phyloP scores from a whole-genome alignment of 1,139 yeast species.

The Candida tetrigidarum region DNA sequence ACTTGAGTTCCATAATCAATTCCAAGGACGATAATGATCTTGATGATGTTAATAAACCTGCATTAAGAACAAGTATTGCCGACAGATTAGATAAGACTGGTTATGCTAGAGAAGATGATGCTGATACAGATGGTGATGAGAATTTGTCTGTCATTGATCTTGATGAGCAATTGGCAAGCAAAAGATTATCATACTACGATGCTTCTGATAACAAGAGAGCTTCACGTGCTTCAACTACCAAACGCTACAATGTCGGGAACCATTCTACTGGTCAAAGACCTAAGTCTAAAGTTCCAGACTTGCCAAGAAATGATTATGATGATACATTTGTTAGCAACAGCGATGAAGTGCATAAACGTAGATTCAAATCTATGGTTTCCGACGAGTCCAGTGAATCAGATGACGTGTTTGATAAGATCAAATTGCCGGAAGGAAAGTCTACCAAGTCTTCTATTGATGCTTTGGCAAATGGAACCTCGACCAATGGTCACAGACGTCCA shows the following conservation, averaged over 20 bases:
- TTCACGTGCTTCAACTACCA: conserved; percentile 26
- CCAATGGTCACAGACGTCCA: conserved; percentile 11
- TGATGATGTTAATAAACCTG: conserved; percentile 29
- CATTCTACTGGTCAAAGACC: conserved; percentile 31
- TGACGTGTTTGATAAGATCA: conserved; percentile 47
- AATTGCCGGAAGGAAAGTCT: conserved; percentile 40
- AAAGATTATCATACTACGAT: conserved; percentile 42
- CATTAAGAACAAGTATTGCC: conserved; percentile 48
- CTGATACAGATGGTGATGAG: conserved; percentile 35
- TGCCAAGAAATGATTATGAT: conserved; percentile 31
- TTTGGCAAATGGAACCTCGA: conserved; percentile 15
- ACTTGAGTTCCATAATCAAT: conserved; percentile 58
- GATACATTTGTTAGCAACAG: conserved; percentile 43
- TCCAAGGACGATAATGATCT: conserved; percentile 31
- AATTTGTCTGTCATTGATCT: conserved; percentile 47
- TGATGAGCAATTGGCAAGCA: conserved; percentile 46
- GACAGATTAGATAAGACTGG: conserved; percentile 48
- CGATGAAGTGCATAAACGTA: conserved; percentile 26
- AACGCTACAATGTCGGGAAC: conserved; percentile 17
- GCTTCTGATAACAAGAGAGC: conserved; percentile 25
- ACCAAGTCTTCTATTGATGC: conserved; percentile 20
- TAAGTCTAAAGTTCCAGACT: conserved; percentile 35
- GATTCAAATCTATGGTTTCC: conserved; percentile 19
- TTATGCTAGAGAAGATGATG: conserved; percentile 31
- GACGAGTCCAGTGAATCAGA: conserved; percentile 23